phyloP scores from a whole-genome alignment of 148 eudicot genomes.

The Silene latifolia region DNA sequence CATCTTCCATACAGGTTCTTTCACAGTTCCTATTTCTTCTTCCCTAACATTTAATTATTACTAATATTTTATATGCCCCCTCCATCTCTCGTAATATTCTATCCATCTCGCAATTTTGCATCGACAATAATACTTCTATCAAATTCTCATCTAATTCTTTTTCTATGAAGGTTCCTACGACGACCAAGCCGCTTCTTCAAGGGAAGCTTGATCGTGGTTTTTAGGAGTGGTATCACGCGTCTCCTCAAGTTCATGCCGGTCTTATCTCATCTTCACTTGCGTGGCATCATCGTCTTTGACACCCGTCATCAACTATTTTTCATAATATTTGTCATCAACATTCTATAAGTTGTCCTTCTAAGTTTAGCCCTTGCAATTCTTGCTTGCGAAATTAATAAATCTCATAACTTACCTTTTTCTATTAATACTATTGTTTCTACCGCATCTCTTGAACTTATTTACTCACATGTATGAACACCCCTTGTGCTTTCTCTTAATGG shows the following conservation, averaged over 20 bases:
- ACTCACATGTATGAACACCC: background rate
- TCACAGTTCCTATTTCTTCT: background rate
- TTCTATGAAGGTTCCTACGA: background rate
- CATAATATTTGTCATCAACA: background rate
- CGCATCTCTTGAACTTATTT: background rate
- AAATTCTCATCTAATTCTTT: slow-evolving; percentile 11
- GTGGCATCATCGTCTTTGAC: slow-evolving; percentile 3
- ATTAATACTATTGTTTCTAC: no score
- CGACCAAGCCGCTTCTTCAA: background rate
- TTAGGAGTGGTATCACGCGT: background rate
- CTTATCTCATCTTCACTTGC: no score
- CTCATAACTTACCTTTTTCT: slow-evolving; percentile 1
- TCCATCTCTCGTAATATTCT: no score
- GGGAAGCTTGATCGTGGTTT: background rate
- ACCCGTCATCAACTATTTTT: background rate
- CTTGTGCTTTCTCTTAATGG: background rate
- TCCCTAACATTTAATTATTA: background rate
- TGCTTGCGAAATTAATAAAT: slow-evolving; percentile 8
- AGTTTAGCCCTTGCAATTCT: background rate
- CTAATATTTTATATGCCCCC: background rate
- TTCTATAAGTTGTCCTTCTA: background rate
- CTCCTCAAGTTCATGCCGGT: background rate
- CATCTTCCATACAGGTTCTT: background rate
- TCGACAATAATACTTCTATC: slow-evolving; percentile 1
- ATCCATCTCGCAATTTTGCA: no score